Conservation (phyloP, 768 basidiomycete species). For the Lactarius indigo region DNA sequence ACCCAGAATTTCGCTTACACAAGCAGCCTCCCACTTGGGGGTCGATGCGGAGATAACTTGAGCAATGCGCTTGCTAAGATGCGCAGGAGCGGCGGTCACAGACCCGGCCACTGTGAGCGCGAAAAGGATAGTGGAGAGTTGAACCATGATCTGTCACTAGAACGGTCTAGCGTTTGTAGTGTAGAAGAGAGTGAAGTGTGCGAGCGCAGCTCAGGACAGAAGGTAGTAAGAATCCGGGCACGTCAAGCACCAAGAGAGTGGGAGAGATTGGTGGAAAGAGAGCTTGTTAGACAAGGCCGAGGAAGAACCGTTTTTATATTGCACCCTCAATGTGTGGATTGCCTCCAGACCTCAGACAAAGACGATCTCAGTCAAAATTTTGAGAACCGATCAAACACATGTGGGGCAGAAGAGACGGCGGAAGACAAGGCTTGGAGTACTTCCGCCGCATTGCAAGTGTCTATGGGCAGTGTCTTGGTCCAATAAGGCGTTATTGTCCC, state of each 20-base stretch:
- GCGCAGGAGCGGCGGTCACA: slow-evolving; percentile 37
- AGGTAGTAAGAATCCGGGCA: slow-evolving; percentile 3
- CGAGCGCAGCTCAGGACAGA: slow-evolving; percentile 21
- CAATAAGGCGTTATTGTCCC: not conserved
- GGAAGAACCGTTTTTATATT: slow-evolving; percentile 11
- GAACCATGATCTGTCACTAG: slow-evolving; percentile 32
- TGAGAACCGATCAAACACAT: not conserved
- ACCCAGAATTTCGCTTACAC: slow-evolving; percentile 36
- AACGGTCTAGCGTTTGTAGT: not conserved
- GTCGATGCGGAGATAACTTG: slow-evolving; percentile 43
- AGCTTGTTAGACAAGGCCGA: not conserved
- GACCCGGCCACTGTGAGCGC: slow-evolving; percentile 34
- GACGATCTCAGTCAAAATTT: not conserved
- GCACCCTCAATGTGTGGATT: not conserved
- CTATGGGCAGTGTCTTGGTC: not conserved
- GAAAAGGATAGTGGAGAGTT: slow-evolving; percentile 32
- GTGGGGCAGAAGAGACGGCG: not conserved
- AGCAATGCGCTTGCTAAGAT: slow-evolving; percentile 42
- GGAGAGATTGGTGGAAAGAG: not conserved
- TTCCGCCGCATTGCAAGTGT: not conserved
- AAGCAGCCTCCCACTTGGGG: slow-evolving; percentile 44
- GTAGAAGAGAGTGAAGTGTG: not conserved
- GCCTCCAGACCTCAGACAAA: not conserved
- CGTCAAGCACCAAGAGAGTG: slow-evolving; percentile 11
- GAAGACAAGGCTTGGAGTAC: slow-evolving; percentile 1